Evolutionary conservation across 108 stramenopile genomes (phyloP), one percentile per base, ranked within the genome.

Genomic region (Conticribra weissflogii): DNA sequence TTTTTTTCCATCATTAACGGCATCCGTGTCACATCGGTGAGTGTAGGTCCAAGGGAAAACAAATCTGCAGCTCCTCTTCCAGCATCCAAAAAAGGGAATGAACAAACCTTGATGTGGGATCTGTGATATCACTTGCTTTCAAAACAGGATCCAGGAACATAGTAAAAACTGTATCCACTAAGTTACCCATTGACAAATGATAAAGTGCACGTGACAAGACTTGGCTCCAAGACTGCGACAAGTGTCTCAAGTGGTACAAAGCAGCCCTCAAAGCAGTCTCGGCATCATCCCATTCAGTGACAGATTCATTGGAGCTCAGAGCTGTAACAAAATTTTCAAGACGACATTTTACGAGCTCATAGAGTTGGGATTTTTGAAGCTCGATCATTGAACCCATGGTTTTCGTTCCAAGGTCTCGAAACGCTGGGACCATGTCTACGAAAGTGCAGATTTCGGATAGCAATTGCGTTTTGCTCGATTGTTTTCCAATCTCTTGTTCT

Each of bases 341-440:
- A 9, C 88, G 85, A 21, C 73, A 60, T 30, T 71, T 74, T 23
- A 93, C 81, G 2, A 91, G 48, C 46, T 91, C 87, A n/a, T 59
- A 66, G 19, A 94, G 30, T 65, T 88, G 88, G 53, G 57, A 55
- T 49, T 89, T 81, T 66, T 94, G 90, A 3, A 72, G 24, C 36
- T 89, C 88, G 16, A 94, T 57, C 86, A 91, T 91, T 34, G 85
- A 80, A 17, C 86, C 83, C 83, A 94, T 67, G 16, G 81, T 73
- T 47, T 75, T 66, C 9, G 86, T 85, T 9, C 90, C 93, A 29
- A 94, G 60, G 5, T 94, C 90, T 19, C 93, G 79, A 71, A 94
- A 94, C 16, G 86, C 70, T 2, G 93, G 93, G 4, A 94, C 93
- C 81, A 88, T 81, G 74, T 94, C 93, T 1, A 91, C 81, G 77